Evolutionary conservation across 2,329 filamentous ascomycete species (phyloP), one percentile per base, ranked within the genome.

Genomic region (Phialophora chinensis): DNA sequence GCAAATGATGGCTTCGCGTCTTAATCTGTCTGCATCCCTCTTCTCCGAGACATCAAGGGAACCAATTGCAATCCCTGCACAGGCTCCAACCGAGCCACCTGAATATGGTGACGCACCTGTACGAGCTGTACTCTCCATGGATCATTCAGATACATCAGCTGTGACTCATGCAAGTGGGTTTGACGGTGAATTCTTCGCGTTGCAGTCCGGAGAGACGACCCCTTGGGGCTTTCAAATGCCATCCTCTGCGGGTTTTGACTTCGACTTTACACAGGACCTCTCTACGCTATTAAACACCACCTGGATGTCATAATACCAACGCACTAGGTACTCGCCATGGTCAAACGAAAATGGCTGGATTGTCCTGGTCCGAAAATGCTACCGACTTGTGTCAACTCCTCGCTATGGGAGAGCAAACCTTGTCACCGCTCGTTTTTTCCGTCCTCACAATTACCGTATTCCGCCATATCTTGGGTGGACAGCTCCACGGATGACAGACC

Each of bases 251-350:
- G 59, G 20, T 8, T 20, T 38, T 27, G 59, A 61, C 59, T 61
- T 61, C 35, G 59, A 52, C 29, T 61, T 53, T 31, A 42, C 59
- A 23, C 59, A 35, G 27, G 59, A 61, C 49, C 17, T 61, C 11
- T 44, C 38, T 1, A 53, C 29, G 25, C n/a, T 54, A 47, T 23
- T 53, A 12, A 61, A 53, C 33, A 53, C 49, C 23, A 27, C 33
- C 8, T 61, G 59, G 47, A 53, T 61, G 59, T 31, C 47, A 14
- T 52, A 44, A 42, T 20, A 49, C 49, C 8, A 8, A 20, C 14
- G n/a, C 11, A 35, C 27, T 3, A 44, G 38, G 17, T 7, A n/a
- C 4, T 17, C 17, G 17, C 2, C 14, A 44, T 17, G 38, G 14
- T 44, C 38, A n/a, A 44, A 38, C 3, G 38, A n/a, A 44, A n/a